Evolutionary conservation across 1,284 basidiomycete genomes (phyloP).

Genomic region (Trichosporon faecale): DNA sequence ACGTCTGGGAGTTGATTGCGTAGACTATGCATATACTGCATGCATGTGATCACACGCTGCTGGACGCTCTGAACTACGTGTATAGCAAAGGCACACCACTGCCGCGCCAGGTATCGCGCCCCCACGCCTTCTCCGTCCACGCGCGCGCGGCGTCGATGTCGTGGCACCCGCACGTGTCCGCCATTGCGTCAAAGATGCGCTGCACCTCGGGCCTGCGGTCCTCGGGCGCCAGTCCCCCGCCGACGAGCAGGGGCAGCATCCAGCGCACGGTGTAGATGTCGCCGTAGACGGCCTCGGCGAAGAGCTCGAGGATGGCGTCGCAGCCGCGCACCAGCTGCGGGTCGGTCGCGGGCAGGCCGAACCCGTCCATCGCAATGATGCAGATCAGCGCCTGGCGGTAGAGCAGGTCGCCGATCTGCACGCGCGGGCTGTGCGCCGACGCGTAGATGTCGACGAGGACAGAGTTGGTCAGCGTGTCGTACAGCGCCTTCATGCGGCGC

Average conservation of each 20-base stretch:
- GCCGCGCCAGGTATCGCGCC: neutral
- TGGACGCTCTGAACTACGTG: neutral
- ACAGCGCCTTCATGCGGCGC: conserved; percentile 6
- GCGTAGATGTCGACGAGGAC: conserved; percentile 18
- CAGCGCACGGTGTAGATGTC: conserved; percentile 22
- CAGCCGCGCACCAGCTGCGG: conserved; percentile 6
- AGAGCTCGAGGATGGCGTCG: conserved; percentile 22
- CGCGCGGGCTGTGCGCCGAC: conserved; percentile 17
- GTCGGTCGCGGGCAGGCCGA: conserved; percentile 8
- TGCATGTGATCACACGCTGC: neutral
- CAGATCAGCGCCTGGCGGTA: conserved; percentile 15
- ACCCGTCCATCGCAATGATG: conserved; percentile 17
- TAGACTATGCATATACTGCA: neutral
- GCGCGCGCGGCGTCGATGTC: conserved; percentile 15
- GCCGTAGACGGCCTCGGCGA: conserved; percentile 17
- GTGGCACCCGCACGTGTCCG: conserved; percentile 18
- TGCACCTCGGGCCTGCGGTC: conserved; percentile 8
- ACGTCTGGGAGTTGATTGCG: neutral
- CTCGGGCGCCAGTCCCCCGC: conserved; percentile 5
- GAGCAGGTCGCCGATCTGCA: conserved; percentile 19
- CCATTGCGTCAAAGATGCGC: conserved; percentile 20
- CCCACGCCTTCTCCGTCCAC: conserved; percentile 17
- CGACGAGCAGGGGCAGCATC: conserved; percentile 18
- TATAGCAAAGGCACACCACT: neutral
- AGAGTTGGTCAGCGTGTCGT: conserved; percentile 11